Evolutionary conservation across 208 protist species (phyloP).

Genomic region (Leishmania martiniquensis): DNA sequence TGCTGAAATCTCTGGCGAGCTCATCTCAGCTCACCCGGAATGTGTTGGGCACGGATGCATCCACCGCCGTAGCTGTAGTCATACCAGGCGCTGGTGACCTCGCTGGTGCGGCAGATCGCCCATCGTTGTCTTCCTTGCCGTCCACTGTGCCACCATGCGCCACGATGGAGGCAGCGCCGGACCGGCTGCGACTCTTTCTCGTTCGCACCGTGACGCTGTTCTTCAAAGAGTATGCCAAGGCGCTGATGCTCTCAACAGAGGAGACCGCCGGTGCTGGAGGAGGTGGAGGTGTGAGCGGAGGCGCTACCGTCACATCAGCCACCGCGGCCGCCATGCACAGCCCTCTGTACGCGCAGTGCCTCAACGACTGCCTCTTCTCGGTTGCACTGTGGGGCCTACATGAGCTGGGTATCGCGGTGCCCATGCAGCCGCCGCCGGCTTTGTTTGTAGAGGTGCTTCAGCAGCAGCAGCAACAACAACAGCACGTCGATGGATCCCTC

Average conservation of each 20-base stretch:
- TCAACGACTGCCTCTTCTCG: constrained; percentile 34
- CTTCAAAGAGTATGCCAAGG: constrained; percentile 26
- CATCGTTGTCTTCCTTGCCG: background rate
- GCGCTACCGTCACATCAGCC: background rate
- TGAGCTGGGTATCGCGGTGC: constrained; percentile 31
- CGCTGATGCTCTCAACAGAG: background rate
- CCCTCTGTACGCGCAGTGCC: constrained; percentile 32
- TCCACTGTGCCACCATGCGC: background rate
- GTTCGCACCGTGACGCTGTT: constrained; percentile 28
- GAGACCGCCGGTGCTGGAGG: background rate
- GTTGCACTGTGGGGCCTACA: constrained; percentile 36
- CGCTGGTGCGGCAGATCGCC: background rate
- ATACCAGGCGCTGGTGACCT: background rate
- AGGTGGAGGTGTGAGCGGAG: background rate
- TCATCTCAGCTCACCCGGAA: background rate
- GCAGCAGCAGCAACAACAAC: constrained; percentile 19
- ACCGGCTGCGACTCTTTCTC: constrained; percentile 31
- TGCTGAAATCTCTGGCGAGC: background rate
- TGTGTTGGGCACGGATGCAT: background rate
- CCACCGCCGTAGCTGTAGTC: background rate
- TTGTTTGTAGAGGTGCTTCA: constrained; percentile 26
- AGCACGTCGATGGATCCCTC: background rate
- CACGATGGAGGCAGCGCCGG: constrained; percentile 12
- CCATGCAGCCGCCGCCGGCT: constrained; percentile 29
- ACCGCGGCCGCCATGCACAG: constrained; percentile 7